A percentile compares a stretch with the other conserved stretches of the same genome.
These are phyloP conservation scores for Leishmania amazonensis DNA, from an alignment of 208 protist species.

Conservation along the genomic window DNA sequence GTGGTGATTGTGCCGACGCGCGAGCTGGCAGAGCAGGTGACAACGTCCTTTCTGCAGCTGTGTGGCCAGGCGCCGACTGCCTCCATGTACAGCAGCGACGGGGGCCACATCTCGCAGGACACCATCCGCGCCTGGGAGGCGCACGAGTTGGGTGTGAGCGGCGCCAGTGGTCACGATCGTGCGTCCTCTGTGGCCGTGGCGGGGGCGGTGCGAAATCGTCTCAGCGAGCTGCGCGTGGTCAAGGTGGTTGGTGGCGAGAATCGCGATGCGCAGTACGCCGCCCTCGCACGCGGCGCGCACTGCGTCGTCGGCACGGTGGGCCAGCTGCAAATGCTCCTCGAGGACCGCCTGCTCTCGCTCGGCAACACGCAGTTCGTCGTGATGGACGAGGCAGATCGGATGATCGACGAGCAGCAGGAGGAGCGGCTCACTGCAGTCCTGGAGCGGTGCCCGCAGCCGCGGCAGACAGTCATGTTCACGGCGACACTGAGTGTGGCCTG, in stretches of 20 bases:
- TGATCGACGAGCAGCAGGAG: slow-evolving; percentile 93
- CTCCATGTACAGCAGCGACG: neutral
- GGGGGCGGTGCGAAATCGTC: slow-evolving; percentile 30
- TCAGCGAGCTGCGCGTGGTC: slow-evolving; percentile 69
- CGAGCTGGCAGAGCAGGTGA: slow-evolving; percentile 94
- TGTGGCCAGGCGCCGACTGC: slow-evolving; percentile 15
- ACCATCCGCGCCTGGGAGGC: slow-evolving; percentile 17
- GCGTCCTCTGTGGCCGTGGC: neutral
- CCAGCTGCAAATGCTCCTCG: slow-evolving; percentile 69
- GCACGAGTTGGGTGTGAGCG: slow-evolving; percentile 5
- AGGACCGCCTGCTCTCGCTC: slow-evolving; percentile 66
- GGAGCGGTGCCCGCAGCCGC: slow-evolving; percentile 65
- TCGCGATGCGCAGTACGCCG: slow-evolving; percentile 56
- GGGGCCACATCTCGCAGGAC: neutral
- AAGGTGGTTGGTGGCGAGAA: slow-evolving; percentile 79
- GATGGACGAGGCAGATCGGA: slow-evolving; percentile 98
- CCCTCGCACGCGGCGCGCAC: slow-evolving; percentile 59
- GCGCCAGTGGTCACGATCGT: neutral
- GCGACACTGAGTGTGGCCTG: slow-evolving; percentile 92
- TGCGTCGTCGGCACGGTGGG: slow-evolving; percentile 87
- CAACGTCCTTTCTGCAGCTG: slow-evolving; percentile 25
- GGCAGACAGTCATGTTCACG: slow-evolving; percentile 96
- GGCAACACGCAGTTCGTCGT: slow-evolving; percentile 84
- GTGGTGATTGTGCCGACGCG: slow-evolving; percentile 93
- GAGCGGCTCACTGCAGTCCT: slow-evolving; percentile 92